phyloP scores from a whole-genome alignment of 1,284 basidiomycete genomes.

The Malassezia globosa region DNA sequence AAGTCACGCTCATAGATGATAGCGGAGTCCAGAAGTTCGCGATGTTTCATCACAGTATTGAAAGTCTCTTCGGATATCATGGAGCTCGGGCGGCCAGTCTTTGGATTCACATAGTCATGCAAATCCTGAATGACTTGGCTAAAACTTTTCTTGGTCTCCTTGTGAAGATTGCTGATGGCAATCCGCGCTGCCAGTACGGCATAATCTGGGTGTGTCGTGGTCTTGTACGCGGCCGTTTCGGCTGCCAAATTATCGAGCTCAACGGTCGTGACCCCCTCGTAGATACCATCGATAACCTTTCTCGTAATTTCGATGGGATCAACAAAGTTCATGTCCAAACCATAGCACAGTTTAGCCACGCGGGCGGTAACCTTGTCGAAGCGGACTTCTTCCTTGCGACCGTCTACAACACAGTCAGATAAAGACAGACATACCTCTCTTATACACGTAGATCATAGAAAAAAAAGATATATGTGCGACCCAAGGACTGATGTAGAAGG shows the following conservation, averaged over 20 bases:
- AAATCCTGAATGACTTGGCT: constrained; percentile 82
- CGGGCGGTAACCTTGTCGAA: constrained; percentile 54
- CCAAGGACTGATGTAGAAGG: not conserved
- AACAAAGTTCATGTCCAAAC: constrained; percentile 82
- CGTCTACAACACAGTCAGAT: constrained; percentile 21
- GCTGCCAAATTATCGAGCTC: constrained; percentile 72
- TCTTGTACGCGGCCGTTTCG: constrained; percentile 93
- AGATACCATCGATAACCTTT: constrained; percentile 73
- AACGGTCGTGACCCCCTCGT: constrained; percentile 88
- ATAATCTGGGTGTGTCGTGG: constrained; percentile 87
- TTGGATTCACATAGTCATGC: constrained; percentile 88
- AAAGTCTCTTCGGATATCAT: constrained; percentile 89
- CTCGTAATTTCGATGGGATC: constrained; percentile 69
- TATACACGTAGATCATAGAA: constrained; percentile 45
- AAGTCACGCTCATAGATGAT: constrained; percentile 98
- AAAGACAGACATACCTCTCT: constrained; percentile 30
- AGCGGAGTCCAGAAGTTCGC: constrained; percentile 74
- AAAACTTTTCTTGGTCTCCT: constrained; percentile 96
- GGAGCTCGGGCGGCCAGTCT: constrained; percentile 66
- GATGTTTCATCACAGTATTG: constrained; percentile 69
- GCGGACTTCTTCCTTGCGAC: constrained; percentile 43
- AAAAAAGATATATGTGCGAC: no score
- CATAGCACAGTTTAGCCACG: constrained; percentile 92
- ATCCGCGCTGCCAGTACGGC: constrained; percentile 96
- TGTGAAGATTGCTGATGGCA: constrained; percentile 96